A percentile compares a stretch with the other conserved stretches of the same genome.
phyloP scores from a whole-genome alignment of 768 basidiomycete genomes.

The Leucogyrophana mollusca region DNA sequence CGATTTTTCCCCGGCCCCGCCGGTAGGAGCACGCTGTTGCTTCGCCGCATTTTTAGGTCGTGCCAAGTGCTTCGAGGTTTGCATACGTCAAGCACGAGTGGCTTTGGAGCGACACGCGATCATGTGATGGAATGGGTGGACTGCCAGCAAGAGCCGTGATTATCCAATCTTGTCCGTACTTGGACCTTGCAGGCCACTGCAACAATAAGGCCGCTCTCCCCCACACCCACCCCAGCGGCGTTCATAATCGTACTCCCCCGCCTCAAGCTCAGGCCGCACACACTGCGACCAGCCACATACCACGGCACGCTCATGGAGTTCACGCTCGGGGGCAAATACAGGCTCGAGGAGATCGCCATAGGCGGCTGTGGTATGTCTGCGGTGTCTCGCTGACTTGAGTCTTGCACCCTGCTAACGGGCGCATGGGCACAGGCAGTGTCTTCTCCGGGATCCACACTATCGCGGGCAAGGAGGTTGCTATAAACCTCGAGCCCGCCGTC shows the following conservation, averaged over 20 bases:
- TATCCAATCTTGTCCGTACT: slow-evolving; percentile 22
- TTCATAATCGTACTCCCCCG: slow-evolving; percentile 4
- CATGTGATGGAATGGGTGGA: slow-evolving; percentile 18
- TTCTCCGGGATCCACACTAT: slow-evolving; percentile 78
- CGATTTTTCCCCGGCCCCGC: no score
- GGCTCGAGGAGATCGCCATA: slow-evolving; percentile 75
- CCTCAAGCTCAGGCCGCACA: background rate
- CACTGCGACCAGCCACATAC: no score
- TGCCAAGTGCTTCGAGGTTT: no score
- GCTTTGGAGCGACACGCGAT: slow-evolving; percentile 31
- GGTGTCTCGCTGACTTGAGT: background rate
- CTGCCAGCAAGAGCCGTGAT: slow-evolving; percentile 8
- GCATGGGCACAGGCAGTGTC: slow-evolving; percentile 58
- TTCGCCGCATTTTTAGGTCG: no score
- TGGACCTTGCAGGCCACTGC: slow-evolving; percentile 1
- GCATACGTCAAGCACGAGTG: no score
- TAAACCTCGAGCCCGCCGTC: slow-evolving; percentile 73
- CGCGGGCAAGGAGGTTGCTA: slow-evolving; percentile 82
- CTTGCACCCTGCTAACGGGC: slow-evolving; percentile 6
- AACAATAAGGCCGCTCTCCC: slow-evolving; percentile 11
- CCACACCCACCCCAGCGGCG: no score
- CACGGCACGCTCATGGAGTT: slow-evolving; percentile 48
- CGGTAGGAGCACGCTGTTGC: no score
- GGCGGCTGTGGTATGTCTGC: slow-evolving; percentile 74
- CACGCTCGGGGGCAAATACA: no score